Percentiles rank a stretch among this genome's conserved stretches.
phyloP scores from a whole-genome alignment of 1,284 basidiomycete species.

The Pseudozyma sp. region DNA sequence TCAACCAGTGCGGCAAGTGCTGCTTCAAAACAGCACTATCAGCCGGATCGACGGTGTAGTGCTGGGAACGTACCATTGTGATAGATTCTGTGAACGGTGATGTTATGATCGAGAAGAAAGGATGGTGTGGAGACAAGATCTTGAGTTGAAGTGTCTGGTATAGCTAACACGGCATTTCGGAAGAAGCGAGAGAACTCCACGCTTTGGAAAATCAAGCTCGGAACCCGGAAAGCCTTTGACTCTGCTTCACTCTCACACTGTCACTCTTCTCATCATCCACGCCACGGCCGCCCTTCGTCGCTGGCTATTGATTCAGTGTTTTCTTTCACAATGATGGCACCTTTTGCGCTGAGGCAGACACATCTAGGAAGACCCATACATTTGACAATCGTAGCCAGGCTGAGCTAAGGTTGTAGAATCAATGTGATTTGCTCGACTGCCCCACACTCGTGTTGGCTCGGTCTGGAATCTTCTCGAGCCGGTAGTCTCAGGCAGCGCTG shows the following conservation, averaged over 20 bases:
- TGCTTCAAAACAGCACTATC: neutral
- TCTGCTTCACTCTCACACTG: neutral
- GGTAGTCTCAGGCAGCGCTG: neutral
- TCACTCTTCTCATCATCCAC: neutral
- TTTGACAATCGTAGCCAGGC: too few species aligned
- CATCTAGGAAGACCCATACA: too few species aligned
- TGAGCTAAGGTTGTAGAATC: too few species aligned
- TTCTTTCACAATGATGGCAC: too few species aligned
- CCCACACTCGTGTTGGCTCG: neutral
- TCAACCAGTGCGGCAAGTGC: neutral
- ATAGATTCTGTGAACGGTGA: constrained; percentile 5
- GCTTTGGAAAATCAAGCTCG: constrained; percentile 22
- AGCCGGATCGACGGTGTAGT: neutral
- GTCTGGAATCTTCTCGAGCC: constrained; percentile 41
- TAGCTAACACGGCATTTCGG: constrained; percentile 3
- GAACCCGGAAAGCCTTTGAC: constrained; percentile 18
- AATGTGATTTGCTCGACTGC: neutral
- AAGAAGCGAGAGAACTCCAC: constrained; percentile 15
- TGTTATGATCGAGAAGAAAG: neutral
- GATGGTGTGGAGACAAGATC: constrained; percentile 1
- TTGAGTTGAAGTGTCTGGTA: neutral
- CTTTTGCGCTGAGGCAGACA: too few species aligned
- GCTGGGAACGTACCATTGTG: constrained; percentile 30
- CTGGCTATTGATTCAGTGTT: too few species aligned
- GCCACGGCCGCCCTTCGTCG: too few species aligned